Percentiles rank a stretch among this genome's conserved stretches.
Evolutionary conservation across 257 asterid genomes (phyloP).

Genomic region (Plantago major): DNA sequence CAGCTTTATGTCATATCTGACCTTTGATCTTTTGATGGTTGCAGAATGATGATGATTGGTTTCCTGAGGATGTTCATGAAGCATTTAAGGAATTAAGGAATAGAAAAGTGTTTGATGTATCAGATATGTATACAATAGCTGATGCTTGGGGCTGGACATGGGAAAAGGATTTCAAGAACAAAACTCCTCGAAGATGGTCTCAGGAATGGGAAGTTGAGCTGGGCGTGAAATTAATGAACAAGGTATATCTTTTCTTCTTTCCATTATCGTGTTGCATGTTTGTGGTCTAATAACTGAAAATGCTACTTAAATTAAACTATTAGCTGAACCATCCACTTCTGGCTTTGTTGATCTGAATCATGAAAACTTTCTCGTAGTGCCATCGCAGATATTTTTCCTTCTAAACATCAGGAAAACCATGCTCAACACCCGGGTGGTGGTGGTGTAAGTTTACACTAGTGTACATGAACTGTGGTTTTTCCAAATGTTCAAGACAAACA

Average conservation of each 20-base stretch:
- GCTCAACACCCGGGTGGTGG: no score
- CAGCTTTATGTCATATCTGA: not conserved
- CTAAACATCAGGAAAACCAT: no score
- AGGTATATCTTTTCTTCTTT: conserved; percentile 36
- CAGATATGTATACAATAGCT: conserved; percentile 93
- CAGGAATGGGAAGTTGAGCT: conserved; percentile 99
- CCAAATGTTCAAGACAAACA: no score
- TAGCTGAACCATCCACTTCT: no score
- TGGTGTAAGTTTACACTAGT: no score
- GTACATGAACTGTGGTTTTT: no score
- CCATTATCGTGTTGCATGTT: not conserved
- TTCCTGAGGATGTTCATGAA: conserved; percentile 84
- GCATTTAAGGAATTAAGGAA: conserved; percentile 85
- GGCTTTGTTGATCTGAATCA: no score
- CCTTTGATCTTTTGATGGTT: not conserved
- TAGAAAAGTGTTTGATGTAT: conserved; percentile 76
- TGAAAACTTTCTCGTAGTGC: no score
- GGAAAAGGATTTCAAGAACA: conserved; percentile 84
- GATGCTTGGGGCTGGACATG: conserved; percentile 99
- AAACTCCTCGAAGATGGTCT: conserved; percentile 88
- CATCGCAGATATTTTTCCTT: no score
- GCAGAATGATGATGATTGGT: conserved; percentile 95
- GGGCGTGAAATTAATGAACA: conserved; percentile 74
- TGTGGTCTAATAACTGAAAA: no score
- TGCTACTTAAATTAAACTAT: no score